Evolutionary conservation across 2,329 filamentous ascomycete genomes (phyloP).

Genomic region (Aspergillus novoparasiticus): DNA sequence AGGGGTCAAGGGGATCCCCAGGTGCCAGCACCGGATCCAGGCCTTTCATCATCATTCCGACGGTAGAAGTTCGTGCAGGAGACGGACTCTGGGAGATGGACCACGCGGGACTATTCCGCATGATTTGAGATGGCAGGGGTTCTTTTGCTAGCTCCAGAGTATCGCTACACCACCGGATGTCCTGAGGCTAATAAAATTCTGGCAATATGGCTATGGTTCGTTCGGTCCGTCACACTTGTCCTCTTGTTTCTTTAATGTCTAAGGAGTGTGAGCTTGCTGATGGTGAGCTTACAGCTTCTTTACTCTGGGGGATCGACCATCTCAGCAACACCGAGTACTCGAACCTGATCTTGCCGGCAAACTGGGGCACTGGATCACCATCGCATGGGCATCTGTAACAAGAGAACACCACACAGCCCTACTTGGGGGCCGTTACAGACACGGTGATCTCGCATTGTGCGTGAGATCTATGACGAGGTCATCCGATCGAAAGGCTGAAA

Average conservation of each 20-base stretch:
- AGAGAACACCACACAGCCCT: background rate
- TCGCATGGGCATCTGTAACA: background rate
- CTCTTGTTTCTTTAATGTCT: background rate
- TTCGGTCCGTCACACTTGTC: background rate
- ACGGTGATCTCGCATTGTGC: background rate
- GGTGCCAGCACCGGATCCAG: background rate
- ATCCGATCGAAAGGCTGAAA: background rate
- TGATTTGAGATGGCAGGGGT: background rate
- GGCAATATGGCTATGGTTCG: background rate
- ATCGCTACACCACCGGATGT: background rate
- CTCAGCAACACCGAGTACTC: background rate
- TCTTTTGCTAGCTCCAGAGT: background rate
- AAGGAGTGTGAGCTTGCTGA: background rate
- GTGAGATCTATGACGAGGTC: background rate
- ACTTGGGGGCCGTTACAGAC: background rate
- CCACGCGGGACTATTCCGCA: background rate
- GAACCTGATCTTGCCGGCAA: background rate
- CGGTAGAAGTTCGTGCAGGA: background rate
- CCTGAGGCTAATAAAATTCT: background rate
- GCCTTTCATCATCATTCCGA: background rate
- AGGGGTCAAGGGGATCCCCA: background rate
- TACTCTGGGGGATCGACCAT: background rate
- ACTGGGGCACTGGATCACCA: background rate
- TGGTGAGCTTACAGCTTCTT: background rate
- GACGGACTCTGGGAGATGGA: background rate